Evolutionary conservation across 2,329 filamentous ascomycete species (phyloP), one percentile per base, ranked within the genome.

Genomic region (Ophiobolus disseminans): DNA sequence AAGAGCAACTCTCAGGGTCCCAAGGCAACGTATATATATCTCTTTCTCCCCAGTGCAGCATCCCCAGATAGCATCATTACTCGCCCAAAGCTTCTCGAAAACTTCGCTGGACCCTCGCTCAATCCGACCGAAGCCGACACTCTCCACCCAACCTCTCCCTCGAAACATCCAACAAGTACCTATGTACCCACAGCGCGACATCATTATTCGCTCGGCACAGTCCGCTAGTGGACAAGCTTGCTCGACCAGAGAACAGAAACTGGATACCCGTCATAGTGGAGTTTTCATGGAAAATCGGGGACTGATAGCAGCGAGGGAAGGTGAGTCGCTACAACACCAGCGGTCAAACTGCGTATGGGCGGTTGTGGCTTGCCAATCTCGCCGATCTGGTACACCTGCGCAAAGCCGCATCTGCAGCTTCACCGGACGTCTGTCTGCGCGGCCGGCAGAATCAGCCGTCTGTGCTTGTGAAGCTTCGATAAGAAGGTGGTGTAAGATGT

Each of bases 181-280:
- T 59, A 21, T 46, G 62, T 65, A 63, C 45, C 62, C 62, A 65
- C 62, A 58, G 13, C 50, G 45, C 59, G 57, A 65, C 62, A 65
- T 64, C 57, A 65, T 64, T 42, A 53, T 25, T 37, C 30, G 48
- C 51, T 58, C 60, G 53, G 54, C 38, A 31, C 42, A 48, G 53
- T 19, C 58, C 54, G 51, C 57, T 62, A 61, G 54, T 50, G 60
- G 50, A 59, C 47, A 58, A 56, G 41, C 57, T 53, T 60, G 51
- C 53, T 51, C 49, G 48, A 55, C 60, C 60, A 65, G 58, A 61
- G 48, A 63, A 63, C 48, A 50, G 52, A 54, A 60, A 61, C 55
- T 60, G 60, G 60, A 55, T 58, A 63, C 52, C n/a, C 58, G 53
- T 63, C 58, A 62, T 56, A 36, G 53, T 57, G 58, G 48, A 54